Conservation (phyloP, 2,329 filamentous ascomycete genomes). For the Fusarium coicis region DNA sequence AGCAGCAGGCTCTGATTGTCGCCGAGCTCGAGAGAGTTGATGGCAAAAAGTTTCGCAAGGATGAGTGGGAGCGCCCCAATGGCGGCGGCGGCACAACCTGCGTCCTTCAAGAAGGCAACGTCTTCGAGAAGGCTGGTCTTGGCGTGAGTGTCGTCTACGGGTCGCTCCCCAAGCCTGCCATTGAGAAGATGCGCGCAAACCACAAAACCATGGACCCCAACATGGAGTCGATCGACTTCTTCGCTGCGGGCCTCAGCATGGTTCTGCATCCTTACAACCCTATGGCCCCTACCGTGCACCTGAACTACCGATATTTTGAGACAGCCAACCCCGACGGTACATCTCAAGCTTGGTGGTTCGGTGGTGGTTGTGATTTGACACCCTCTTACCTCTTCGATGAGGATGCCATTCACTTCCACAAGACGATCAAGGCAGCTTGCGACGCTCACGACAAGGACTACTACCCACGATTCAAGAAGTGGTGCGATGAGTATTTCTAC, state of each 20-base stretch:
- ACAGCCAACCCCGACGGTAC: conserved; percentile 86
- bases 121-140: conserved; percentile 97
- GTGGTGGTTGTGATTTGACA: conserved; percentile 92
- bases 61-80: conserved; percentile 87
- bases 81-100: conserved; percentile 95
- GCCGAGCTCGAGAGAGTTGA: conserved; percentile 84
- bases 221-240: conserved; percentile 90
- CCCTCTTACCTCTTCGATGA: conserved; percentile 96
- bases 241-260: conserved; percentile 91
- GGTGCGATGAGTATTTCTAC: conserved; percentile 98
- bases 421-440: conserved; percentile 89
- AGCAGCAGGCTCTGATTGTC: conserved; percentile 90
- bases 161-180: conserved; percentile 84
- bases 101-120: conserved; percentile 93
- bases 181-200: conserved; percentile 92
- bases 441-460: conserved; percentile 93
- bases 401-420: conserved; percentile 96
- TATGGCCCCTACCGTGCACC: conserved; percentile 95
- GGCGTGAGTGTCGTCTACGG: conserved; percentile 97
- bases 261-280: conserved; percentile 95
- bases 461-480: conserved; percentile 95
- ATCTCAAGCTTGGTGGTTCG: conserved; percentile 96
- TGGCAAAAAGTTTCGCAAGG: conserved; percentile 81
- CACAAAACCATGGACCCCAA: conserved; percentile 88
- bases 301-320: conserved; percentile 99